These are phyloP conservation scores for Skeletonema grethae DNA, from an alignment of 108 stramenopile species.

Conservation along the genomic window DNA sequence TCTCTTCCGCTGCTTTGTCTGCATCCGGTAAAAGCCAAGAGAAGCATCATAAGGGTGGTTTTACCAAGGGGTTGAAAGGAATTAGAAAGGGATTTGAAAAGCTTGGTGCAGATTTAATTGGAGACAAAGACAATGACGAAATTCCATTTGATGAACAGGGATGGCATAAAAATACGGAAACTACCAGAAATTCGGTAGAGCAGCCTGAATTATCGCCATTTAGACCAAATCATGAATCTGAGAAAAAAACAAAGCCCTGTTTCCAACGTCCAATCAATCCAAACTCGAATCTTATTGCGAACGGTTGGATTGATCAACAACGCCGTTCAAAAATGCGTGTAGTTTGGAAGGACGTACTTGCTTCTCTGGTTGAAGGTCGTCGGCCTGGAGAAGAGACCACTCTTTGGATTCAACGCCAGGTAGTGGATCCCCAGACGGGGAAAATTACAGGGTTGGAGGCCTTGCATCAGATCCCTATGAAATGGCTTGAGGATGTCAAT, in stretches of 20 bases:
- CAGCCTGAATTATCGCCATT: neutral
- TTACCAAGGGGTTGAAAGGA: slow-evolving; percentile 36
- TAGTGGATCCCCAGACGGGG: slow-evolving; percentile 50
- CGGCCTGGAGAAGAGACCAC: slow-evolving; percentile 84
- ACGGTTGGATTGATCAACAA: slow-evolving; percentile 90
- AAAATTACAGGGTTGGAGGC: slow-evolving; percentile 74
- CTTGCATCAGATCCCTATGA: slow-evolving; percentile 86
- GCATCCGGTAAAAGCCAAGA: slow-evolving; percentile 1
- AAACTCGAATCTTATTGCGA: slow-evolving; percentile 74
- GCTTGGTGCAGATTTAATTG: slow-evolving; percentile 22
- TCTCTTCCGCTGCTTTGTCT: slow-evolving; percentile 23
- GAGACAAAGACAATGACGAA: slow-evolving; percentile 24
- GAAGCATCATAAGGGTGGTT: slow-evolving; percentile 13
- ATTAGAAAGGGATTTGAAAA: slow-evolving; percentile 48
- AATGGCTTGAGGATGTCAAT: slow-evolving; percentile 70
- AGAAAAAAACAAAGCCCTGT: slow-evolving; percentile 48
- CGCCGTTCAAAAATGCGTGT: slow-evolving; percentile 80
- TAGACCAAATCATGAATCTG: neutral
- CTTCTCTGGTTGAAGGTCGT: slow-evolving; percentile 73
- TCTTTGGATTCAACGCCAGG: slow-evolving; percentile 91
- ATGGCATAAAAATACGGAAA: slow-evolving; percentile 31
- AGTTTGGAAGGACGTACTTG: slow-evolving; percentile 87
- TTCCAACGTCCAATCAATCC: slow-evolving; percentile 77
- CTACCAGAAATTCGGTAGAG: neutral
- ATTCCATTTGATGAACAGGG: slow-evolving; percentile 34